Evolutionary conservation across 2,329 filamentous ascomycete species (phyloP).

Genomic region (Phaeosphaeria sp.): DNA sequence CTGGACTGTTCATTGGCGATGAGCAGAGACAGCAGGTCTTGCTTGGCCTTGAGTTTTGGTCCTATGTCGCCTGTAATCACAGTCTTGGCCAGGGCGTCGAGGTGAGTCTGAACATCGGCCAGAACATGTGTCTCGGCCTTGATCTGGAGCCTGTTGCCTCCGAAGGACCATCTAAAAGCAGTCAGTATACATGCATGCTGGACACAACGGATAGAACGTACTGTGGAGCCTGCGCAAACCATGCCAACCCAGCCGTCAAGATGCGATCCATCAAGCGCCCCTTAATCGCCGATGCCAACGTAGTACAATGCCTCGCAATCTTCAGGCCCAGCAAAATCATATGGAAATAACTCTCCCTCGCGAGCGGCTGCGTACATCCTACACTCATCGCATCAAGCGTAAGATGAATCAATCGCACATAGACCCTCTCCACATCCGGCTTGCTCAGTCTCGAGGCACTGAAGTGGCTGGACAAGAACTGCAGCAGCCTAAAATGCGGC

Average conservation of each 20-base stretch:
- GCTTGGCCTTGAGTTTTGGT: constrained; percentile 76
- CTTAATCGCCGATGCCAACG: constrained; percentile 68
- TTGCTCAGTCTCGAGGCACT: constrained; percentile 89
- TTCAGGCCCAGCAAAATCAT: constrained; percentile 82
- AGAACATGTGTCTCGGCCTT: constrained; percentile 90
- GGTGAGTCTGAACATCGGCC: constrained; percentile 71
- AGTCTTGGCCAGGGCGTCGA: constrained; percentile 70
- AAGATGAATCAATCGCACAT: constrained; percentile 78
- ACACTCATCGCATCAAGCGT: constrained; percentile 73
- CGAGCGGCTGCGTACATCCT: constrained; percentile 80
- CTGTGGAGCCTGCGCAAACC: constrained; percentile 83
- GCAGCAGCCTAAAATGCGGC: constrained; percentile 83
- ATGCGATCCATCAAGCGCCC: constrained; percentile 90
- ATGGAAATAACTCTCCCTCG: constrained; percentile 90
- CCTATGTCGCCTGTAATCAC: constrained; percentile 57
- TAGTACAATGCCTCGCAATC: constrained; percentile 75
- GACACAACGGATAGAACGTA: constrained; percentile 33
- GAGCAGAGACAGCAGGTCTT: constrained; percentile 80
- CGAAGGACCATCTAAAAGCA: constrained; percentile 79
- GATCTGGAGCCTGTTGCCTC: constrained; percentile 89
- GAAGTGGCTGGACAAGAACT: constrained; percentile 94
- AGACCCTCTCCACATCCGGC: constrained; percentile 79
- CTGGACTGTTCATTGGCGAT: constrained; percentile 85
- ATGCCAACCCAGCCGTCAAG: constrained; percentile 82
- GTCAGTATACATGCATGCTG: constrained; percentile 14